Evolutionary conservation across 768 basidiomycete genomes (phyloP), one percentile per base, ranked within the genome.

Genomic region (Stropharia rugosoannulata): DNA sequence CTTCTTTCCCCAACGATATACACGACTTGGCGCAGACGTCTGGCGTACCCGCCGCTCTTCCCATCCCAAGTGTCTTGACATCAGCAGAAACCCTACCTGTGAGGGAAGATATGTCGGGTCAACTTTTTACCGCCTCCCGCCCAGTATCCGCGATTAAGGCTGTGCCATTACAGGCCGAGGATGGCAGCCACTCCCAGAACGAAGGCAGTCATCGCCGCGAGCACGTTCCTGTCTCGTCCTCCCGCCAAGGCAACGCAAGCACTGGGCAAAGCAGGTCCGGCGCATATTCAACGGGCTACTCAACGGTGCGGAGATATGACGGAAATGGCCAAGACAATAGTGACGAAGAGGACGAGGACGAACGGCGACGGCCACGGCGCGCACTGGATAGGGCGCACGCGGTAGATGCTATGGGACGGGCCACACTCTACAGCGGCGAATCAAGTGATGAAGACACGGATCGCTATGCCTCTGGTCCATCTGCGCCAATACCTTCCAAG

Each of bases 301-400:
- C 42, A 19, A 51, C 62, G 11, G 45, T 43, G 65, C 67, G 60
- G 59, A 63, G 59, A 27, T 59, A 60, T 40, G 41, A 42, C 32
- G 47, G 49, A 37, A 38, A 59, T 35, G 64, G 70, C 7, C 57
- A 62, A 27, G 59, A 59, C 42, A 56, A 52, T 19, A 65, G 69
- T 11, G 64, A 68, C 37, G 70, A 68, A 32, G 69, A 70, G 4
- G 73, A 73, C 39, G 75, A 74, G 27, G 77, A 73, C 49, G 78
- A 75, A 68, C 71, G 50, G 40, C 47, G 57, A 27, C 57, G 55
- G 22, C 45, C 57, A 56, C 42, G 42, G 25, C 27, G 57, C 19
- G 56, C 50, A 9, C 46, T 60, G 25, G 54, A 58, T 12, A 61
- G 60, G 56, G 52, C 52, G 38, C 40, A 51, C 10, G 51, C 49